phyloP scores from a whole-genome alignment of 2,329 filamentous ascomycete species.

The Trichoderma asperellum region DNA sequence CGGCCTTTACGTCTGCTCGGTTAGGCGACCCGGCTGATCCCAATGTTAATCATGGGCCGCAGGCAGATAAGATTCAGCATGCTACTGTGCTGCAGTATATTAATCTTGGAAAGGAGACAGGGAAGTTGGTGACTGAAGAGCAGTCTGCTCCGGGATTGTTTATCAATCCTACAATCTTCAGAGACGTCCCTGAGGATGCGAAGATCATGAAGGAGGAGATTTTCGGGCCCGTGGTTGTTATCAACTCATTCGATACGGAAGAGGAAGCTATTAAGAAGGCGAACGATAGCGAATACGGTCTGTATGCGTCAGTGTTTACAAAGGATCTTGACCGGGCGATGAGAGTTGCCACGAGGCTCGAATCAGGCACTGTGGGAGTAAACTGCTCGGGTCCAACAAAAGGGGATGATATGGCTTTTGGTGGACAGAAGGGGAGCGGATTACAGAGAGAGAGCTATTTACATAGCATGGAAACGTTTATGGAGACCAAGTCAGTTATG shows the following conservation, averaged over 20 bases:
- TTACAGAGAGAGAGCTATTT: constrained; percentile 1
- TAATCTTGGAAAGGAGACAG: constrained; percentile 64
- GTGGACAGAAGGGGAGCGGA: constrained; percentile 31
- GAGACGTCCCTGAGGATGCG: constrained; percentile 36
- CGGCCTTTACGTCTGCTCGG: constrained; percentile 51
- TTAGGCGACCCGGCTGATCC: constrained; percentile 67
- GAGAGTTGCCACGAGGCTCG: constrained; percentile 52
- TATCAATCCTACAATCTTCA: constrained; percentile 37
- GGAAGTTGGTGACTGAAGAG: constrained; percentile 54
- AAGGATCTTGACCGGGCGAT: constrained; percentile 51
- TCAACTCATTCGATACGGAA: constrained; percentile 35
- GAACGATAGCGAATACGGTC: constrained; percentile 54
- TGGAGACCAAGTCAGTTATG: not conserved
- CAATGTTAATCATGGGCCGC: constrained; percentile 67
- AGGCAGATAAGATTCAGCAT: constrained; percentile 66
- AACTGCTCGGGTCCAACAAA: constrained; percentile 40
- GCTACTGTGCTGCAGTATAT: constrained; percentile 68
- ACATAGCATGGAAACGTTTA: constrained; percentile 4
- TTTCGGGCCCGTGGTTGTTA: constrained; percentile 39
- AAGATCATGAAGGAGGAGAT: constrained; percentile 39
- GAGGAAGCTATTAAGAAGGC: constrained; percentile 37
- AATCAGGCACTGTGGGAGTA: constrained; percentile 54
- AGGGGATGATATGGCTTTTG: constrained; percentile 36
- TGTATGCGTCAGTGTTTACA: constrained; percentile 60
- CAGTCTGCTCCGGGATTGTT: constrained; percentile 37